Evolutionary conservation across 495 filamentous ascomycete genomes (phyloP).

Genomic region (Entonaema liquescens): DNA sequence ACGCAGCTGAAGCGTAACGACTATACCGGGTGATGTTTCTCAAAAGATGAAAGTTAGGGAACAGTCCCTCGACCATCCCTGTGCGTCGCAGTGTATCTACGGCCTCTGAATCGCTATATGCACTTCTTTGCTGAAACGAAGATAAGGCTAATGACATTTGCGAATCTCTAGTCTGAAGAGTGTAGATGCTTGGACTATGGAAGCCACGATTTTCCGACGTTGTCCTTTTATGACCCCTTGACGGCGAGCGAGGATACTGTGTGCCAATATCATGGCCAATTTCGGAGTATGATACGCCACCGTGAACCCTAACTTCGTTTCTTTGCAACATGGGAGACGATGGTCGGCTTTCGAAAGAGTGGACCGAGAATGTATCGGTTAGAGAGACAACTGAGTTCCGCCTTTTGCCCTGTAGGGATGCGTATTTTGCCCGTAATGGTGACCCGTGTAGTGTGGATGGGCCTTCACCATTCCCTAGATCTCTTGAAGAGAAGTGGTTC

Average conservation of each 20-base stretch:
- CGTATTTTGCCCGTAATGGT: slow-evolving; percentile 57
- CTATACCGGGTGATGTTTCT: slow-evolving; percentile 78
- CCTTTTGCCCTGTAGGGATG: slow-evolving; percentile 62
- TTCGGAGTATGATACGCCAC: slow-evolving; percentile 57
- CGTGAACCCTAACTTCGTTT: slow-evolving; percentile 59
- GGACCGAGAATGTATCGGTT: slow-evolving; percentile 68
- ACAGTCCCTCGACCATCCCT: slow-evolving; percentile 68
- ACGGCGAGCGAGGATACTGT: slow-evolving; percentile 23
- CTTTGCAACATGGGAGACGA: slow-evolving; percentile 58
- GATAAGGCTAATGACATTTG: slow-evolving; percentile 70
- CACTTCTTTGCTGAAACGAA: slow-evolving; percentile 59
- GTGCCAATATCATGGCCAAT: slow-evolving; percentile 55
- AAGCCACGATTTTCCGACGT: slow-evolving; percentile 47
- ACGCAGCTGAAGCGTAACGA: slow-evolving; percentile 80
- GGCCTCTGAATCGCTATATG: slow-evolving; percentile 64
- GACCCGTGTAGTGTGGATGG: slow-evolving; percentile 29
- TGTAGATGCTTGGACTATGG: slow-evolving; percentile 72
- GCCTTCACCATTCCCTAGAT: slow-evolving; percentile 34
- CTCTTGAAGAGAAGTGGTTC: slow-evolving; percentile 48
- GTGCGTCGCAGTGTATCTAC: slow-evolving; percentile 64
- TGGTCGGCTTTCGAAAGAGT: slow-evolving; percentile 56
- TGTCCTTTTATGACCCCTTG: slow-evolving; percentile 40
- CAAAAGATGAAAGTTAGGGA: slow-evolving; percentile 71
- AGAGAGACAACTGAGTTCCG: slow-evolving; percentile 66
- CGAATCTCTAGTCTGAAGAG: slow-evolving; percentile 70